A percentile compares a stretch with the other conserved stretches of the same genome.
These are phyloP conservation scores for Suhomyces wounanorum DNA, from an alignment of 1,139 yeast genomes.

Conservation along the genomic window DNA sequence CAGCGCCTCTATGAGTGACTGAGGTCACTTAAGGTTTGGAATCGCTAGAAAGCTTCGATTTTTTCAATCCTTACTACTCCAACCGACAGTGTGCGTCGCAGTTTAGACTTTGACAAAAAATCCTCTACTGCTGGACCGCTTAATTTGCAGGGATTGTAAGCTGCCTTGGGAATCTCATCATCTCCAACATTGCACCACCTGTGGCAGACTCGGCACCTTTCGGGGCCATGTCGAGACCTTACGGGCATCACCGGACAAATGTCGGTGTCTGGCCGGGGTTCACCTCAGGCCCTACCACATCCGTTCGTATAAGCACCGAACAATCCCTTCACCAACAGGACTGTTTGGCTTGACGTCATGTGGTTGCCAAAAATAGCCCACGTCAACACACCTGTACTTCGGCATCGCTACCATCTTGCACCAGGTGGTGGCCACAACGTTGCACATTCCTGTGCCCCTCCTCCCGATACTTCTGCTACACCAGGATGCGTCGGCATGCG, in stretches of 20 bases:
- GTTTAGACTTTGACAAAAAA: neutral
- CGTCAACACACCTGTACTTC: neutral
- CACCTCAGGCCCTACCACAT: neutral
- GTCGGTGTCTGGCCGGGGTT: neutral
- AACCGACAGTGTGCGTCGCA: slow-evolving; percentile 1
- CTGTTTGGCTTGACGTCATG: neutral
- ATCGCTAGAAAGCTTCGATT: slow-evolving; percentile 6
- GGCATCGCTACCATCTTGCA: neutral
- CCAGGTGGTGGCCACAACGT: neutral
- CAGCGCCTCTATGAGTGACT: slow-evolving; percentile 2
- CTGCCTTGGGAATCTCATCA: neutral
- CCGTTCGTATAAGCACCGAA: neutral
- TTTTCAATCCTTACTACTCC: neutral
- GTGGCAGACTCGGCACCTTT: neutral
- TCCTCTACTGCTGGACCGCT: neutral
- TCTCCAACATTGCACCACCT: neutral
- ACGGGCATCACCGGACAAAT: neutral
- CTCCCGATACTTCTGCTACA: neutral
- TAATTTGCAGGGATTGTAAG: neutral
- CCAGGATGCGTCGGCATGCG: neutral
- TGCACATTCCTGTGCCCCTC: neutral
- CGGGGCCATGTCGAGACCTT: neutral
- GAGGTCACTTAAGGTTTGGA: slow-evolving; percentile 5
- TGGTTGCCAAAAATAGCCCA: neutral
- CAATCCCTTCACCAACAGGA: neutral